Base-by-base conservation (phyloP, 345 rosid species). In the sweet orange (Citrus sinensis) region DNA sequence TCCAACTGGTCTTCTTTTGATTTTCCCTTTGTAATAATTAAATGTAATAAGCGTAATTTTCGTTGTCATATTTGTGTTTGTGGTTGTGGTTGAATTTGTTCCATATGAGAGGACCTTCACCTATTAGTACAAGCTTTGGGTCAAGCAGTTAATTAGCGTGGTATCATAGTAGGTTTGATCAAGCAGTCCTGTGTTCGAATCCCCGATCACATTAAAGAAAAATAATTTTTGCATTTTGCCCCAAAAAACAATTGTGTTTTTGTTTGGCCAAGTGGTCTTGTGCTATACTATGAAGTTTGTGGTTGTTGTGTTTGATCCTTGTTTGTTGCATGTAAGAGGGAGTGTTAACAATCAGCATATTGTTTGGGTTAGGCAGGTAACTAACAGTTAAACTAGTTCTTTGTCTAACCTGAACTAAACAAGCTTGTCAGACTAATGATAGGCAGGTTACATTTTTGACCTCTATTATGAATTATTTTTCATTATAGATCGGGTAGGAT, bases 391-490 rank as follows among this genome's bases (percentile, higher is more conserved):
- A 37, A 72, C 58, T 34, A 22, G 49, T 34, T 72, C 11, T 34
- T 56, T 56, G 32, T 54, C 29, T 69, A 25, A 71, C 58, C 19
- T 75, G 75, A 79, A 56, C 66, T 70, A 67, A 73, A 51, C 19
- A 20, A 34, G 67, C 56, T 37, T 24, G 17, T 59, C 76, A 73
- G 40, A 37, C n/a, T 37, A 10, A n/a, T 72, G 49, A 17, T 9
- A 7, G n/a, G 13, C 39, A 27, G 74, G 22, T 10, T 56, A 72
- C 32, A 25, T 2, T 32, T 71, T 20, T 3, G 11, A 30, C 3
- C 17, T 5, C 7, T 7, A 2, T 46, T 49, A 22, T 13, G 27
- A 71, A 8, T 71, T 34, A 37, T 32, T 25, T 56, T 73, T 10
- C 8, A 54, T 32, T n/a, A 42, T 42, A 24, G 16, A 58, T n/a